Percentiles rank a stretch among this genome's conserved stretches.
These are phyloP conservation scores for Colletotrichum phormii DNA, from an alignment of 2,329 filamentous ascomycete genomes.

Conservation along the genomic window DNA sequence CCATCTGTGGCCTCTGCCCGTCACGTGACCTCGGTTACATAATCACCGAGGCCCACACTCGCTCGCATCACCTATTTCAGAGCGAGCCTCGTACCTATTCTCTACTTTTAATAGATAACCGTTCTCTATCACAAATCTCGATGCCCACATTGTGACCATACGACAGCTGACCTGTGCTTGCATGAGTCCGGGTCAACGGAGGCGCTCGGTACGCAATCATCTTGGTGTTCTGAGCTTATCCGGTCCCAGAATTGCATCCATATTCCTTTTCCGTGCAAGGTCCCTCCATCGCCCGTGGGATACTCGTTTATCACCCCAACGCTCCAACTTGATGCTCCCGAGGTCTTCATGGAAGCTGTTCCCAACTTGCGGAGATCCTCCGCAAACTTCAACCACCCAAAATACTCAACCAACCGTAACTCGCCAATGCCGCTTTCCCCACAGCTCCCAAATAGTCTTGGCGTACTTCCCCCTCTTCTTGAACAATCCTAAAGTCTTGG, in stretches of 20 bases:
- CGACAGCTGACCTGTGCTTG: too few relatives aligned
- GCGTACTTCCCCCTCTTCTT: neutral
- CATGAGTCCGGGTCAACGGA: neutral
- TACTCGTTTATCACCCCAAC: neutral
- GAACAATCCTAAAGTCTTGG: neutral
- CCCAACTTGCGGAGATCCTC: slow-evolving; percentile 20
- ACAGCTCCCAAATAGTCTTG: slow-evolving; percentile 5
- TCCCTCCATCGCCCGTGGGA: neutral
- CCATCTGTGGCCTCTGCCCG: too few relatives aligned
- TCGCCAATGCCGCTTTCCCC: slow-evolving; percentile 26
- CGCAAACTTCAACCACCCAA: slow-evolving; percentile 5
- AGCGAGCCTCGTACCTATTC: too few relatives aligned
- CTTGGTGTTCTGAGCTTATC: neutral
- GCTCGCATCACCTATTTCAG: too few relatives aligned
- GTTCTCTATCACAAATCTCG: too few relatives aligned
- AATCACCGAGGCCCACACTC: too few relatives aligned
- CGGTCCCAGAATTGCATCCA: neutral
- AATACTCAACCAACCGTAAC: neutral
- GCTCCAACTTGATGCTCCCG: neutral
- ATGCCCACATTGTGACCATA: too few relatives aligned
- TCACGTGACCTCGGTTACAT: too few relatives aligned
- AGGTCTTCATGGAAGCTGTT: neutral
- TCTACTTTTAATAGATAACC: too few relatives aligned
- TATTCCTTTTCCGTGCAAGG: neutral
- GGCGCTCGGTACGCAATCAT: neutral